Conservation (phyloP, 2,329 filamentous ascomycete species). For the Aspergillus japonicus region DNA sequence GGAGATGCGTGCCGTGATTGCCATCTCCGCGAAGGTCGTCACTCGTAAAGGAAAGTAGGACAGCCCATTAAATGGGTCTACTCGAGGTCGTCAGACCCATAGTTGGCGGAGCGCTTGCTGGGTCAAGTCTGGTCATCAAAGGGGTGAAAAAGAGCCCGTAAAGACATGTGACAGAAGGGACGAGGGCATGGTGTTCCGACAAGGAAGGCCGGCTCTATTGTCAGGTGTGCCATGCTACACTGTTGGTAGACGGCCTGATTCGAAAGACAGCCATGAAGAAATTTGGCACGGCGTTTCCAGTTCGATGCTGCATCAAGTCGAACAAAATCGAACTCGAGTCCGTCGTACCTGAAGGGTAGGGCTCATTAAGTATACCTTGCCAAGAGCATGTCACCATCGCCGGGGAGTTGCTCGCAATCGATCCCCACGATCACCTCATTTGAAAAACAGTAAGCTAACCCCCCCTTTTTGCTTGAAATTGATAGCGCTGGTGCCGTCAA, state of each 20-base stretch:
- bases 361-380: constrained; percentile 18
- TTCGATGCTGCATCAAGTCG: not conserved
- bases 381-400: constrained; percentile 21
- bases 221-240: not conserved
- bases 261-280: not conserved
- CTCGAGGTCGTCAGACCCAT: not conserved
- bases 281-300: not conserved
- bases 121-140: not conserved
- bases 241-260: not conserved
- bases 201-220: not conserved
- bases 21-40: not conserved
- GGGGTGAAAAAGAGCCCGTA: not conserved
- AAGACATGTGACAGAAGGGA: not conserved
- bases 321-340: not conserved
- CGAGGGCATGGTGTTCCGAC: no score
- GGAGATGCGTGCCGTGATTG: not conserved
- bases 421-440: constrained; percentile 33
- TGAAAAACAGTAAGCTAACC: constrained; percentile 17
- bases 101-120: not conserved
- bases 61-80: not conserved
- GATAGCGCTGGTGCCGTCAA: not conserved
- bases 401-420: constrained; percentile 29
- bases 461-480: not conserved
- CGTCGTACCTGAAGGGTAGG: not conserved
- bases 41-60: not conserved